Base-by-base conservation (phyloP, 345 rosid genomes). In the Murraya koenigii region DNA sequence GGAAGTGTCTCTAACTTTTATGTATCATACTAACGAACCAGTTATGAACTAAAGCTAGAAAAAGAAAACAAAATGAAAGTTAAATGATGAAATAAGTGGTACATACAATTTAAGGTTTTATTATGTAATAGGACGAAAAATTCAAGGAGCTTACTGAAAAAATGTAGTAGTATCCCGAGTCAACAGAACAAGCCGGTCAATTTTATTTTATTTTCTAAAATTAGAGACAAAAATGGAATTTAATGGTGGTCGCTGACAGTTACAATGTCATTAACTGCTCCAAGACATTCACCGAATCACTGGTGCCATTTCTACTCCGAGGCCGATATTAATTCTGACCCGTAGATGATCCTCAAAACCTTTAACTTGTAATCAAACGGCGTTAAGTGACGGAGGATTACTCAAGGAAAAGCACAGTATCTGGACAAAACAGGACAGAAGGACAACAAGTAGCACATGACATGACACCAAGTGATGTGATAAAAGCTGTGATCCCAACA, bases 381-480 rank as follows among this genome's bases (percentile, higher is more conserved):
- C 44, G 68, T 64, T 33, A 64, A 7, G 17, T 15, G 6, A 19
- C 44, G 68, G 44, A 33, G 11, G 35, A 35, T 65, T 11, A 33
- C 14, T 19, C 1, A 7, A 20, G 4, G 4, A 15, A 36, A 22
- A 30, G 30, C 4, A 11, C 5, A 15, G 9, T 80, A 61, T 54
- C 55, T 1, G 26, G 66, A 38, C 67, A 38, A 38, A 66, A 60
- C 61, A 75, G 30, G 72, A 75, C 83, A 71, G 75, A 61, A 80
- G 39, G 68, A 73, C 62, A 68, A 64, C 77, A 69, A 62, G 70
- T 59, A 55, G 74, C 86, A 73, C 79, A 77, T 69, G 66, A 75
- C 35, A 60, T 52, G 72, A 59, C 64, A n/a, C 71, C 30, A 23
- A 5, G 19, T 23, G 71, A 67, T 39, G 6, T 65, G 41, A 35